Conservation (phyloP, 352 stramenopile genomes). For the Pythium scleroteichum region DNA sequence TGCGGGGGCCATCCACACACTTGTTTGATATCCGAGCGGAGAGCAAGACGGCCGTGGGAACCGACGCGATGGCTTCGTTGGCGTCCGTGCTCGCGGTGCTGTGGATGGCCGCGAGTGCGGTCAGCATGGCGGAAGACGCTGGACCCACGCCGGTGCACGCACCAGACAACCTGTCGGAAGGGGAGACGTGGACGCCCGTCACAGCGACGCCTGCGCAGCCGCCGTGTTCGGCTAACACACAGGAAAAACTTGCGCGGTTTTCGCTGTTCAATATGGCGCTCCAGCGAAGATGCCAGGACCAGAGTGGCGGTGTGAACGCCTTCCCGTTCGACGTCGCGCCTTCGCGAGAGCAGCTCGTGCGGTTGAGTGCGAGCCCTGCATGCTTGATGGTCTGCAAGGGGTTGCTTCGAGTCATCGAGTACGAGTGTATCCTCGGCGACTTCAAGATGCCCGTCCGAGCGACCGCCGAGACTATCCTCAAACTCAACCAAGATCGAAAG, state of each 20-base stretch:
- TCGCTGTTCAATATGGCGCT: slow-evolving; percentile 16
- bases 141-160: slow-evolving; percentile 2
- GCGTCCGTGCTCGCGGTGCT: background rate
- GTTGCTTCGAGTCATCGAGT: slow-evolving; percentile 16
- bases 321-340: slow-evolving; percentile 18
- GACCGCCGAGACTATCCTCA: slow-evolving; percentile 20
- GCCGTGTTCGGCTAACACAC: background rate
- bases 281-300: slow-evolving; percentile 10
- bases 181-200: background rate
- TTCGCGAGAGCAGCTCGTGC: slow-evolving; percentile 9
- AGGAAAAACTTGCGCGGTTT: slow-evolving; percentile 16
- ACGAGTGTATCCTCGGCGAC: slow-evolving; percentile 14
- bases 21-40: background rate
- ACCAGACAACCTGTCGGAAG: background rate
- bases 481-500: slow-evolving; percentile 15
- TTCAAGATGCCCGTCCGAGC: slow-evolving; percentile 11
- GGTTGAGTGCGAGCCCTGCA: slow-evolving; percentile 8
- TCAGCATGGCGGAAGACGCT: slow-evolving; percentile 1
- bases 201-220: slow-evolving; percentile 1
- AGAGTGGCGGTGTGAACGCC: slow-evolving; percentile 14
- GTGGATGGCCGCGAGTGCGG: background rate
- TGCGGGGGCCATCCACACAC: background rate
- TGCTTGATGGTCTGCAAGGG: slow-evolving; percentile 17
- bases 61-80: background rate
- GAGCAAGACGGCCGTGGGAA: background rate